These are phyloP conservation scores for Coleophoma eucalyptorum DNA, from an alignment of 2,329 filamentous ascomycete species.

Conservation along the genomic window DNA sequence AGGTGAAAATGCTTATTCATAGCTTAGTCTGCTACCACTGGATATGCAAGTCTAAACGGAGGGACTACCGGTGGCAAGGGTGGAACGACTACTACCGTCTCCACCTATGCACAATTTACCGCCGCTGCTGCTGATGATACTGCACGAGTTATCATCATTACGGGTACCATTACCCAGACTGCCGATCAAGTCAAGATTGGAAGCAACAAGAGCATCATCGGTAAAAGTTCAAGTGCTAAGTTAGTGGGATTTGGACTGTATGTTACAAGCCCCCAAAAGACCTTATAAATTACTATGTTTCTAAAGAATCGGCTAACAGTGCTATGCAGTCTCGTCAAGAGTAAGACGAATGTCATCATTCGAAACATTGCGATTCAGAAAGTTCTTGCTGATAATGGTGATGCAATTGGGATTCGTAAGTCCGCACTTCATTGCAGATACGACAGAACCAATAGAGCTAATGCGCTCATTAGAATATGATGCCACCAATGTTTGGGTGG, in stretches of 20 bases:
- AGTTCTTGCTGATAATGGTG: constrained; percentile 39
- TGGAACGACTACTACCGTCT: constrained; percentile 40
- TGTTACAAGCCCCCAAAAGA: background rate
- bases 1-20: no score
- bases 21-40: constrained; percentile 28
- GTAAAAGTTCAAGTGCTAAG: no score
- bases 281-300: background rate
- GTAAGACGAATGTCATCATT: constrained; percentile 49
- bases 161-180: constrained; percentile 26
- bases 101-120: constrained; percentile 35
- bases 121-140: constrained; percentile 37
- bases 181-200: constrained; percentile 15
- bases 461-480: no score
- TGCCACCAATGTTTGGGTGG: constrained; percentile 47
- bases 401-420: constrained; percentile 46
- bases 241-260: constrained; percentile 30
- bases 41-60: constrained; percentile 43
- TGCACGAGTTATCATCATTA: constrained; percentile 39
- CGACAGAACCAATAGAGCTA: no score
- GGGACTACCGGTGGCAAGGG: constrained; percentile 44
- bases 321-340: constrained; percentile 44
- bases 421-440: no score
- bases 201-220: constrained; percentile 44
- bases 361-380: constrained; percentile 51
- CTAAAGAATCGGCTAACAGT: constrained; percentile 34